phyloP scores from a whole-genome alignment of 768 basidiomycete species.

The Dentipellis fragilis region DNA sequence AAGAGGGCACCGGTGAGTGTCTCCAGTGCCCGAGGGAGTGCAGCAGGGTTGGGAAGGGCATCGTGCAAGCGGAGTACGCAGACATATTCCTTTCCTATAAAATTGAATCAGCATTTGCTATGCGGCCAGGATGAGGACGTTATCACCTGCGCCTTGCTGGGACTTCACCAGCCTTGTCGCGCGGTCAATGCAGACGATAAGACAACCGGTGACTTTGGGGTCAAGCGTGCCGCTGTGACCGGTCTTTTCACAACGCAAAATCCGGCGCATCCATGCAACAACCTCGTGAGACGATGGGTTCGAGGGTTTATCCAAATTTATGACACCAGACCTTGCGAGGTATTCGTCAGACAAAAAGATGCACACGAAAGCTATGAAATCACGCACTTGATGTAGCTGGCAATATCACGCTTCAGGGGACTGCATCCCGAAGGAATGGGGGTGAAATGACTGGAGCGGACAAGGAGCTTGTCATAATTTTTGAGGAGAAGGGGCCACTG shows the following conservation, averaged over 20 bases:
- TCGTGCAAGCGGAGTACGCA: conserved; percentile 92
- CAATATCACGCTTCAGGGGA: conserved; percentile 91
- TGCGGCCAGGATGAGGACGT: background rate
- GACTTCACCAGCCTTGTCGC: conserved; percentile 97
- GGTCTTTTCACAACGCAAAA: conserved; percentile 93
- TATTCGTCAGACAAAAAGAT: too few relatives aligned
- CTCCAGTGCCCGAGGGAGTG: conserved; percentile 88
- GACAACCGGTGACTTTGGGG: conserved; percentile 97
- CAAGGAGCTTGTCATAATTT: conserved; percentile 96
- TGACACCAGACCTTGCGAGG: conserved; percentile 77
- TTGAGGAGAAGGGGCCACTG: conserved; percentile 97
- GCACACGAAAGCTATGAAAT: background rate
- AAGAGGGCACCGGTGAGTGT: conserved; percentile 97
- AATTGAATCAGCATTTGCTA: background rate
- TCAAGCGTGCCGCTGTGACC: conserved; percentile 98
- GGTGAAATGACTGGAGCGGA: conserved; percentile 94
- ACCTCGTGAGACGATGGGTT: conserved; percentile 99
- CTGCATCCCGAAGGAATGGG: conserved; percentile 92
- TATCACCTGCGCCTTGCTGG: conserved; percentile 91
- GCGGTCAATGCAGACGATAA: conserved; percentile 98
- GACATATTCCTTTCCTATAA: conserved; percentile 91
- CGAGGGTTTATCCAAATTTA: conserved; percentile 98
- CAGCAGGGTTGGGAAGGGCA: conserved; percentile 66
- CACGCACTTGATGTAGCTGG: conserved; percentile 77
- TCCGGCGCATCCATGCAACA: conserved; percentile 97